These are phyloP conservation scores for Cardamine chenopodiifolia DNA, from an alignment of 345 rosid genomes.

Conservation along the genomic window DNA sequence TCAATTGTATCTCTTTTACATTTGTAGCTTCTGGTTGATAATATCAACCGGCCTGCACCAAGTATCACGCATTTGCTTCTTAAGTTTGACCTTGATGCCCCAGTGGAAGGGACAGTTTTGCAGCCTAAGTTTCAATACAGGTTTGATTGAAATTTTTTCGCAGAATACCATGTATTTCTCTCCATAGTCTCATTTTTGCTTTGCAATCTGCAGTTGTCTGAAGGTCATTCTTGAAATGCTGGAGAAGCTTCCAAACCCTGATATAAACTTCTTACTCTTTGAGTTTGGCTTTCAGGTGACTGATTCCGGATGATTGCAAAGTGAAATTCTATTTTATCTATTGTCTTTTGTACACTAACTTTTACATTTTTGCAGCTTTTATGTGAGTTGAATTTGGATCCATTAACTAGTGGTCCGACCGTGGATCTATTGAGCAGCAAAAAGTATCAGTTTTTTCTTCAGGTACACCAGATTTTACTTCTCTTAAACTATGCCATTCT, in stretches of 20 bases:
- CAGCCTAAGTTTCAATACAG: slow-evolving; percentile 97
- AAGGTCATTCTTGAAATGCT: slow-evolving; percentile 88
- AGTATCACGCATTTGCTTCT: slow-evolving; percentile 88
- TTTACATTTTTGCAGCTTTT: slow-evolving; percentile 63
- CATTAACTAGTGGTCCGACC: slow-evolving; percentile 75
- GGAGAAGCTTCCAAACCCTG: slow-evolving; percentile 78
- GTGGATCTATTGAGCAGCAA: slow-evolving; percentile 83
- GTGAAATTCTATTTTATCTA: slow-evolving; percentile 5
- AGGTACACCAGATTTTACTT: slow-evolving; percentile 50
- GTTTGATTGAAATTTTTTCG: slow-evolving; percentile 44
- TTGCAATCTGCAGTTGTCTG: slow-evolving; percentile 67
- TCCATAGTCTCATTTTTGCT: slow-evolving; percentile 13
- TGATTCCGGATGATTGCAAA: slow-evolving; percentile 24
- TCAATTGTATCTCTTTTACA: slow-evolving; percentile 17
- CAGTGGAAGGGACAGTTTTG: slow-evolving; percentile 75
- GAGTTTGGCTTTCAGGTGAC: slow-evolving; percentile 92
- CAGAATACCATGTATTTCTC: slow-evolving; percentile 1
- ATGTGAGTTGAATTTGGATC: slow-evolving; percentile 84
- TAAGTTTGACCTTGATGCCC: slow-evolving; percentile 78
- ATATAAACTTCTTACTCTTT: slow-evolving; percentile 74
- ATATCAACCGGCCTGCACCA: slow-evolving; percentile 86
- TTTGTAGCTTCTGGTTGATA: slow-evolving; percentile 83
- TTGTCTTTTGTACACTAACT: slow-evolving; percentile 14
- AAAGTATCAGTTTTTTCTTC: slow-evolving; percentile 80
- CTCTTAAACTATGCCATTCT: slow-evolving; percentile 5